Evolutionary conservation across 352 stramenopile genomes (phyloP), one percentile per base, ranked within the genome.

Genomic region (Pythium vanterpoolii): DNA sequence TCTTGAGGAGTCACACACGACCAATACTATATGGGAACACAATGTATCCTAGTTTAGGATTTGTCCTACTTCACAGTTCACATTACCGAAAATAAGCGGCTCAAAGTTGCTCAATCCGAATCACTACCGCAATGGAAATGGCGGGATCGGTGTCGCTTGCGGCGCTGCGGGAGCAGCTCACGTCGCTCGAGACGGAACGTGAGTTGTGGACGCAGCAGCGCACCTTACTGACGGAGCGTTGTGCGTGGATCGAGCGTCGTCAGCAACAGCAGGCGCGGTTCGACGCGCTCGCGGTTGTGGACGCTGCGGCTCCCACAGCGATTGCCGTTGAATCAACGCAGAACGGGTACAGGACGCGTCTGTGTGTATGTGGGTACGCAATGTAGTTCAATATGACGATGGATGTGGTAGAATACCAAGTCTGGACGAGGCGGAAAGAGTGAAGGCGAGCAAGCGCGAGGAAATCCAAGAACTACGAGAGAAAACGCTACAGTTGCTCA

Each of bases 381-480:
- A n/a, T n/a, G 8, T 42, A 2, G 14, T 42, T 16, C 4, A 42
- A 42, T 42, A 18, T n/a, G 19, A 18, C 11, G 34, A 18, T 42
- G 34, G 34, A 7, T 19, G 34, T 6, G 33, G 19, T 16, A 42
- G 34, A 42, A 4, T n/a, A n/a, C 8, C 9, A n/a, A 42, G 1
- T 16, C 23, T 38, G 34, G 34, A 39, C 9, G 38, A 24, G 23
- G 30, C 19, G 47, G 19, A 2, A 3, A 4, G 19, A 16, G 19
- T 23, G 3, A 39, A n/a, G 33, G 27, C 30, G 18, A 52, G 14
- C 36, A 63, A 63, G 46, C 45, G 56, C 45, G 46, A 63, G 27
- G 27, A 53, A n/a, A 62, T 62, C 14, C 45, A 56, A n/a, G 21
- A 63, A 38, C 56, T 63, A 21, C 45, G 46, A 5, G 56, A 63